phyloP scores from a whole-genome alignment of 345 rosid genomes.

The Murraya koenigii region DNA sequence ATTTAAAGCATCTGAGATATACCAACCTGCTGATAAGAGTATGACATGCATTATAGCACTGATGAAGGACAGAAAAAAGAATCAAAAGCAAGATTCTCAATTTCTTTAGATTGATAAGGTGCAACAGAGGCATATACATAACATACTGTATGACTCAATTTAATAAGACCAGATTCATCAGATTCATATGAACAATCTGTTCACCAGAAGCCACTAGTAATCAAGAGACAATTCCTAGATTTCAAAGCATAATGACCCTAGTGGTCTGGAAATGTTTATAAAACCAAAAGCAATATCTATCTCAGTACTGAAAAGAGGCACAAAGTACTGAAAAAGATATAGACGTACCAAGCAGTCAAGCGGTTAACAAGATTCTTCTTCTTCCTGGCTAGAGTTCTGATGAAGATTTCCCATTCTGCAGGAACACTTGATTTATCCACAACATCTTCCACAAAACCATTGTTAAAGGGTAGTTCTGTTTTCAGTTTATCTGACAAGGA shows the following conservation, averaged over 20 bases:
- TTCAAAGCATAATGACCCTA: neutral
- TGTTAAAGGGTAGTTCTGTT: conserved; percentile 17
- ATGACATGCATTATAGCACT: neutral
- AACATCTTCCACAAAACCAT: conserved; percentile 27
- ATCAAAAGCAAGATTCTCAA: conserved; percentile 7
- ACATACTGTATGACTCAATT: neutral
- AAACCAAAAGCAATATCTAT: neutral
- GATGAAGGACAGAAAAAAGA: neutral
- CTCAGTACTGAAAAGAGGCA: neutral
- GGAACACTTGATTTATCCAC: conserved; percentile 40
- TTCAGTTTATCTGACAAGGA: conserved; percentile 33
- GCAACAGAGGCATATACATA: neutral
- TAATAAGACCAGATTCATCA: neutral
- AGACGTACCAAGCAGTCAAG: conserved; percentile 60
- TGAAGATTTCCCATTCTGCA: conserved; percentile 65
- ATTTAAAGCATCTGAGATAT: neutral
- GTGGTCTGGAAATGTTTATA: neutral
- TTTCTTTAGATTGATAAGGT: neutral
- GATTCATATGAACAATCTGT: neutral
- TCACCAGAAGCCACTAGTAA: neutral
- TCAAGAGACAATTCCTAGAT: neutral
- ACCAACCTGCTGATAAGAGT: neutral
- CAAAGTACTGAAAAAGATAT: neutral
- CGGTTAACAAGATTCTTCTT: conserved; percentile 52
- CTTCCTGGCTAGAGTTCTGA: conserved; percentile 44